phyloP scores from a whole-genome alignment of 2,329 filamentous ascomycete species.

The Fusarium hainanense region DNA sequence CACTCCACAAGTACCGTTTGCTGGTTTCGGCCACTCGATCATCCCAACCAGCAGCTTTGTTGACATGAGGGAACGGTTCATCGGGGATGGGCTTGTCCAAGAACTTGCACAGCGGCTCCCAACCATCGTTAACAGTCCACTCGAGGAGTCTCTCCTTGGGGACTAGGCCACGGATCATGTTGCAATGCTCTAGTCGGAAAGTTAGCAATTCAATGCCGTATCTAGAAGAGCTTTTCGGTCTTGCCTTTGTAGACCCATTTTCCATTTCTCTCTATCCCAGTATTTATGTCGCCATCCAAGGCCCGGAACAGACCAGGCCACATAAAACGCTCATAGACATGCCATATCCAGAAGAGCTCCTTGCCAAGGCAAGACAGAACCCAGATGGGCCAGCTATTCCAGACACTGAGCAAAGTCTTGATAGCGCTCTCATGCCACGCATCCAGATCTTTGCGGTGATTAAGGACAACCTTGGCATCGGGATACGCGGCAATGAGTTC shows the following conservation, averaged over 20 bases:
- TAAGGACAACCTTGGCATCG: constrained; percentile 29
- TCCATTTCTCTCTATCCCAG: constrained; percentile 4
- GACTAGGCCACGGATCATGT: constrained; percentile 20
- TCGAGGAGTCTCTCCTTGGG: constrained; percentile 16
- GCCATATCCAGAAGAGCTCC: constrained; percentile 2
- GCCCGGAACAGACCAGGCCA: constrained; percentile 9
- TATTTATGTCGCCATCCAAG: neutral
- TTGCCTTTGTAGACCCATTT: constrained; percentile 9
- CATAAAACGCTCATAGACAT: constrained; percentile 8
- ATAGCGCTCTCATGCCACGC: constrained; percentile 30
- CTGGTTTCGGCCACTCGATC: neutral
- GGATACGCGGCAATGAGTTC: constrained; percentile 34
- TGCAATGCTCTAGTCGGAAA: neutral
- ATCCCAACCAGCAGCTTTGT: neutral
- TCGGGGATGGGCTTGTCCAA: constrained; percentile 9
- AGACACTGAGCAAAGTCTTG: constrained; percentile 14
- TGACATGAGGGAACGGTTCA: constrained; percentile 14
- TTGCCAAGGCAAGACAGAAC: neutral
- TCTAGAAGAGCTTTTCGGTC: neutral
- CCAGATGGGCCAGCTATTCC: constrained; percentile 9
- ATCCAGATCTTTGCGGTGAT: constrained; percentile 26
- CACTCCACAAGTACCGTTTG: neutral
- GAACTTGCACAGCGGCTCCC: constrained; percentile 30
- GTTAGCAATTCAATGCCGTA: neutral
- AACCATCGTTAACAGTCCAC: constrained; percentile 18